Evolutionary conservation across 768 basidiomycete species (phyloP), one percentile per base, ranked within the genome.

Genomic region (Pisolithus sp.): DNA sequence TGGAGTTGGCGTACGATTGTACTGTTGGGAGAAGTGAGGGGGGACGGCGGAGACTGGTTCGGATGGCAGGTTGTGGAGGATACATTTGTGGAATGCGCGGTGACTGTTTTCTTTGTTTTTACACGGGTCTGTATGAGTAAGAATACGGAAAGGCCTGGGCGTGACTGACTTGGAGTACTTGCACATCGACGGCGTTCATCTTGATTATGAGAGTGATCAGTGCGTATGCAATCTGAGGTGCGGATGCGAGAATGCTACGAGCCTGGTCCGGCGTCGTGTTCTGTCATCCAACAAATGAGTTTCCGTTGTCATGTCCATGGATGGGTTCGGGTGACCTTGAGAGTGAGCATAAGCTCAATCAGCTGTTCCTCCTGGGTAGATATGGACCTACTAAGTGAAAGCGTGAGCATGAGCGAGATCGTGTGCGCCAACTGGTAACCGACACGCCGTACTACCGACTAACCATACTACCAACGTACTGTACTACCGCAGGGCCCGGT

Each of bases 141-240:
- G 12, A 18, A 26, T 26, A 26, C 26, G 26, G 12, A 34, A 34
- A 37, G 0, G n/a, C 7, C 26, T 26, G 9, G 39, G 13, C 30
- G 37, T 12, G 5, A 59, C 71, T 38, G 53, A 87, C 87, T 73
- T 88, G 85, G 57, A 89, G 80, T 7, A 88, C 85, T 42, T 88
- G 82, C 45, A 86, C 73, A 46, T 88, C 81, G 37, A 89, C 75
- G 0, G 84, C 85, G 51, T 84, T 82, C 70, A 89, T 80, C 51
- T 79, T 80, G 20, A 88, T 86, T 85, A 89, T 87, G 36, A 89
- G 77, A 0, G 77, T 76, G 53, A 90, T 85, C 0, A 90, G 71
- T 2, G 84, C 85, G 65, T 87, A 89, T 0, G 86, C 81, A 51
- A 90, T 87, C 48, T 82, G 81, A 0, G 87, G 87, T 54, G 86